Conservation (phyloP, 202 grass and related monocot species). For the Digitaria exilis region DNA sequence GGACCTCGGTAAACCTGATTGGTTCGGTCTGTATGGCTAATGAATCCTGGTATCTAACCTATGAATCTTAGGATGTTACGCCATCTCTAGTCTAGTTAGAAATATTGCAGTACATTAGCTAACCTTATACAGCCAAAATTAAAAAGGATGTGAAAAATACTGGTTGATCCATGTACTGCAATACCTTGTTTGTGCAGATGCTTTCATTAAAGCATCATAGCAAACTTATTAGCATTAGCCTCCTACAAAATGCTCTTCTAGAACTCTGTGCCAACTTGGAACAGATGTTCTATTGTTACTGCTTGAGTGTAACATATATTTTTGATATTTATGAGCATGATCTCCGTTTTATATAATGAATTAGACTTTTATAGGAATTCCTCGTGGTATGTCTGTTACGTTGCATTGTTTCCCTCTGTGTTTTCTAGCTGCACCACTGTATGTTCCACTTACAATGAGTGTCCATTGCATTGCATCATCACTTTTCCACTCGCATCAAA, state of each 20-base stretch:
- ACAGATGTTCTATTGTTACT: not conserved
- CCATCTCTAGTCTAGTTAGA: not conserved
- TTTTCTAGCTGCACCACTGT: not conserved
- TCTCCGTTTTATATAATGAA: no score
- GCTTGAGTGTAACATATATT: no score
- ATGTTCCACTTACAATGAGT: not conserved
- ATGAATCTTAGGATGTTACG: not conserved
- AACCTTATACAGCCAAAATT: no score
- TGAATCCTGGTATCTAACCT: not conserved
- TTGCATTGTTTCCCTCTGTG: not conserved
- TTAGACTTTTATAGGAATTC: not conserved
- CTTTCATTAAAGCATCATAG: not conserved
- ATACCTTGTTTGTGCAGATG: not conserved
- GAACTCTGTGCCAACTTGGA: not conserved
- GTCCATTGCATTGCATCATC: no score
- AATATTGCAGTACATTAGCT: not conserved
- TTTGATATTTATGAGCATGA: no score
- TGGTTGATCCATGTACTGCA: not conserved
- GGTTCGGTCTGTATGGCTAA: constrained; percentile 1
- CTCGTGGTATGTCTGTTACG: not conserved
- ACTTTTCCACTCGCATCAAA: not conserved
- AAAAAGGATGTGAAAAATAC: not conserved
- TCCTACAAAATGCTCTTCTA: constrained; percentile 1
- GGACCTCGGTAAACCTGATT: not conserved
- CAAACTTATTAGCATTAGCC: not conserved